Evolutionary conservation across 2,329 filamentous ascomycete genomes (phyloP), one percentile per base, ranked within the genome.

Genomic region (Blastomyces emzantsi): DNA sequence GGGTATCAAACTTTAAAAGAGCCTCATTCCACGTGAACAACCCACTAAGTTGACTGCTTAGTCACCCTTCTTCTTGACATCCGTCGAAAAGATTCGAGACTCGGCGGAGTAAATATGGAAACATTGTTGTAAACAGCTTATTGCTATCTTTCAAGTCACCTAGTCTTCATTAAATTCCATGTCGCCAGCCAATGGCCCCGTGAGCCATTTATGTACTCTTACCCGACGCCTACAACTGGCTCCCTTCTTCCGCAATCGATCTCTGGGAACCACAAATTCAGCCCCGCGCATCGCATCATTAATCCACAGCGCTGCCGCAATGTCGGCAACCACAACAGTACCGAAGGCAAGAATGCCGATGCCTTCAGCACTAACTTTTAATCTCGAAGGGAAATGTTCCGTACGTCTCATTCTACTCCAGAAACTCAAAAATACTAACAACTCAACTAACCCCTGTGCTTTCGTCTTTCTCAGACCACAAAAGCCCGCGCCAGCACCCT

Each of bases 401-500:
- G 90, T 94, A 82, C 77, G 87, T 58, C 55, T 6, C 36, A 28
- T 58, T 6, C 36, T 15, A 15, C 22, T 25, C 11, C 33, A 58
- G 36, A 56, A 39, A 9, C 28, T 17, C 17, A 56, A 56, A 19
- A 39, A 19, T 8, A 22, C 15, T 5, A 30, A 17, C 22, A 30
- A 52, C 22, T 4, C 30, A 41, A 17, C 55, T 25, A 28, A 58
- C 36, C 11, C 13, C 6, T 13, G 9, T 5, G 5, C 7, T 43
- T 25, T 3, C 3, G 13, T 39, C 7, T 39, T 6, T 39, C 60
- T 41, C 66, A 55, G 93, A 95, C 92, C 59, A 97, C 93, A 13
- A 91, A 93, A 81, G 94, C 94, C 33, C 89, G 94, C 69, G 94
- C 94, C 60, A 94, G 94, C 62, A 87, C 86, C 64, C 82, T 99